Conservation (phyloP, 78 protist species). For the Polysphondylium violaceum region DNA sequence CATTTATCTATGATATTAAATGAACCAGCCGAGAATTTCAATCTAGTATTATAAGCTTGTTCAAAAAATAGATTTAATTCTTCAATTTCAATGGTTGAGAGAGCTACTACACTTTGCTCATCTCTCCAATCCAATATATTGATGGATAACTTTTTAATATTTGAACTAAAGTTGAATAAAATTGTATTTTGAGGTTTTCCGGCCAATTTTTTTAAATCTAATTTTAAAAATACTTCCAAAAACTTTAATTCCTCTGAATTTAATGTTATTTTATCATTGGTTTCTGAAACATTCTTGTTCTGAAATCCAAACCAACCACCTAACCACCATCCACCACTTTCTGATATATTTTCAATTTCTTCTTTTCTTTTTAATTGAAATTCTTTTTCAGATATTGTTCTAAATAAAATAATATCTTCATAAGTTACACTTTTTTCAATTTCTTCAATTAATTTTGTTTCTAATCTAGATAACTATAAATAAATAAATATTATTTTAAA, state of each 20-base stretch:
- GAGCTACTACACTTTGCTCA: not conserved
- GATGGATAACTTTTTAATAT: constrained; percentile 7
- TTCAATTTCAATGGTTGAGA: not conserved
- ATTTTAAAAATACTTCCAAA: constrained; percentile 10
- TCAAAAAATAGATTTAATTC: constrained; percentile 23
- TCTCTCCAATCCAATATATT: constrained; percentile 53
- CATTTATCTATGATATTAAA: constrained; percentile 24
- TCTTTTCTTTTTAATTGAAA: constrained; percentile 5
- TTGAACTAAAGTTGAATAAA: not conserved
- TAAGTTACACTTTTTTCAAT: constrained; percentile 67
- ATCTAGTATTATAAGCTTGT: not conserved
- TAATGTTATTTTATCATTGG: not conserved
- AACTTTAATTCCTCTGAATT: constrained; percentile 31
- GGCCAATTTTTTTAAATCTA: not conserved
- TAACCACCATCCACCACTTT: constrained; percentile 62
- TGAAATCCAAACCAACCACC: constrained; percentile 68
- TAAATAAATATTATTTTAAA: not conserved
- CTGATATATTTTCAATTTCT: not conserved
- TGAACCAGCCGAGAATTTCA: not conserved
- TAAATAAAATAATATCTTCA: constrained; percentile 63
- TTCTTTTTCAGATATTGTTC: constrained; percentile 48
- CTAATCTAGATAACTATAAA: constrained; percentile 18
- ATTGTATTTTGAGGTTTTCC: constrained; percentile 8
- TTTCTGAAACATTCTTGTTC: not conserved
- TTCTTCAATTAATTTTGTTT: constrained; percentile 46